Base-by-base conservation (phyloP, 495 filamentous ascomycete genomes). In the Stereocaulon alpinum region DNA sequence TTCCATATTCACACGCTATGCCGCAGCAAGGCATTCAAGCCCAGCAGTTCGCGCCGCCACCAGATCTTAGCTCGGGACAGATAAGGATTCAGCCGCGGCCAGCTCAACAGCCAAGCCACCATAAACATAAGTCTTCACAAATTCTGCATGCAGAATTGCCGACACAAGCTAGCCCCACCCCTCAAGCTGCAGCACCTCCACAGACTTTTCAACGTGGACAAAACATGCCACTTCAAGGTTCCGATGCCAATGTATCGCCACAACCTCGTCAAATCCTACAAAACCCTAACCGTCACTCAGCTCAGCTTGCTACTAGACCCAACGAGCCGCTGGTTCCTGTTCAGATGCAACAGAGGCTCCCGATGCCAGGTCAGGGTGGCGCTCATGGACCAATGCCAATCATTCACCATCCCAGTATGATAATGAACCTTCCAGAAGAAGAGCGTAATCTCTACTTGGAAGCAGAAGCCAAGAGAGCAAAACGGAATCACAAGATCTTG, bases 401-500 rank as follows among this genome's bases (percentile, higher is more conserved):
- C 58, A 84, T 81, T 67, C 88, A 80, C 62, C 84, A 80, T 71
- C 86, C 78, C 24, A 79, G 87, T 54, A 91, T 95, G 65, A 77
- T 92, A 27, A 75, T 87, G 58, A 76, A 87, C 40, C 75, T 95
- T 53, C 82, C 85, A n/a, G 86, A 91, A 60, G 86, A 89, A 45
- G 79, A 86, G 52, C 89, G 91, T 61, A 77, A 83, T 17, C 80
- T 84, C 15, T 95, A 88, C 68, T 70, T 95, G 59, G 81, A 86
- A 61, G 93, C 95, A 64, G 93, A 97, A 69, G 91, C 92, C 11
- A 95, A 90, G 72, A 83, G 94, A 49, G 88, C 94, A 3, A 99
- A 99, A 74, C 84, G 93, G 34, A 97, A 97, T 68, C 92, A 97
- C 76, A 99, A 99, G 75, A 99, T 99, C 56, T 89, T 88, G 66